Evolutionary conservation across 768 basidiomycete genomes (phyloP), one percentile per base, ranked within the genome.

Genomic region (Mycena polygramma): DNA sequence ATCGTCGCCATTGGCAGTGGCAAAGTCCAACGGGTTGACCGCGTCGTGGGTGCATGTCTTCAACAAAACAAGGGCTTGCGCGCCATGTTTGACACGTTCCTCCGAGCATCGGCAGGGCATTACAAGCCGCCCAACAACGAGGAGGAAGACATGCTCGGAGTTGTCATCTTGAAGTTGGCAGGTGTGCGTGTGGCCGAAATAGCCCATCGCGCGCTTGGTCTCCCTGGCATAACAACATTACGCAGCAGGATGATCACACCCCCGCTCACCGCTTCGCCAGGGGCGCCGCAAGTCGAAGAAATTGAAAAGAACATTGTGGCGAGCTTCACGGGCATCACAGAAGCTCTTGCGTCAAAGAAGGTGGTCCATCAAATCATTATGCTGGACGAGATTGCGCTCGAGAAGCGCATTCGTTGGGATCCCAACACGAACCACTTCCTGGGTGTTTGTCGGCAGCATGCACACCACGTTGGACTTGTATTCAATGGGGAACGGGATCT

Each of bases 381-480:
- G 77, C 73, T 79, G 37, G 79, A 82, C 65, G 77, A 82, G 68
- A 6, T 82, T 20, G 75, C 76, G 0, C 66, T 63, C 0, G 77
- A 82, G 54, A 76, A 77, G 41, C 63, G 78, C 30, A 63, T 77
- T 15, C 58, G 78, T 0, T 81, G 72, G 74, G 75, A 81, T 65
- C 46, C 43, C 3, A 68, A 62, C 22, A 75, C 79, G 0, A 79
- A 81, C 41, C 22, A 62, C 1, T 76, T 81, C 39, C 46, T 79
- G 1, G 79, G 81, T 1, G 37, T 79, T 0, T 82, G 80, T 54
- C 65, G 77, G 11, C 64, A 77, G 66, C 80, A 80, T 55, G 77
- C 57, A 53, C 52, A 53, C n/a, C 17, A 22, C 14, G 72, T 73
- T 1, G 63, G 69, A 7, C 46, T 69, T 4, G 68, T 77, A 54